Evolutionary conservation across 768 basidiomycete genomes (phyloP), one percentile per base, ranked within the genome.

Genomic region (Sutorius australiensis): DNA sequence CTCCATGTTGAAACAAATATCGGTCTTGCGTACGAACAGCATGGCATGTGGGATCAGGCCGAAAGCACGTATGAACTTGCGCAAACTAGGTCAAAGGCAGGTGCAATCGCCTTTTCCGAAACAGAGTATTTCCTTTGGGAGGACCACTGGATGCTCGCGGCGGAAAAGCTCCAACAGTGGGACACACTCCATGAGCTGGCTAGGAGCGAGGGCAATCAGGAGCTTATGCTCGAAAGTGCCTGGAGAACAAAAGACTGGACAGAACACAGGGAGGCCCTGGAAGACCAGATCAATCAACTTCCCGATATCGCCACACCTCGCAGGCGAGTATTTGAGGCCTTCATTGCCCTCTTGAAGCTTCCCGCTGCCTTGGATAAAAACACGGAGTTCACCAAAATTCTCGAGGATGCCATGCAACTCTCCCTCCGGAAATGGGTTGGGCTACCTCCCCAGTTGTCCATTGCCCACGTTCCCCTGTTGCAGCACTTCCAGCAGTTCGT

Each of bases 401-500:
- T 95, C 36, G 97, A 99, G 67, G 94, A 98, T 59, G 94, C 94
- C 7, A 95, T 95, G 83, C 97, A 99, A 63, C 76, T 98, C 27
- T 87, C 95, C 4, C 80, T 99, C 13, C 85, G 94, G 21, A 99
- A 98, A 78, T 99, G 97, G 97, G 82, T 88, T 50, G 84, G 84
- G 47, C 76, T 99, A 4, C 97, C 97, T 4, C 75, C 82, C 12
- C 83, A 92, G 44, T 78, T 98, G 42, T 93, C 93, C 2, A 78
- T 83, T n/a, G 93, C 93, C 3, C 97, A 99, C 68, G 80, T 98
- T 12, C 95, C 97, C 4, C 75, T 99, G 28, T 76, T 99, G 30
- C 95, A 98, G 67, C 90, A 97, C 68, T 99, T 98, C 77, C 97
- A 99, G 69, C 97, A 98, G 68, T 97, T 97, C 60, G 95, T 99